A percentile compares a stretch with the other conserved stretches of the same genome.
Conservation (phyloP, 2,329 filamentous ascomycete species). For the Parascedosporium putredinis region DNA sequence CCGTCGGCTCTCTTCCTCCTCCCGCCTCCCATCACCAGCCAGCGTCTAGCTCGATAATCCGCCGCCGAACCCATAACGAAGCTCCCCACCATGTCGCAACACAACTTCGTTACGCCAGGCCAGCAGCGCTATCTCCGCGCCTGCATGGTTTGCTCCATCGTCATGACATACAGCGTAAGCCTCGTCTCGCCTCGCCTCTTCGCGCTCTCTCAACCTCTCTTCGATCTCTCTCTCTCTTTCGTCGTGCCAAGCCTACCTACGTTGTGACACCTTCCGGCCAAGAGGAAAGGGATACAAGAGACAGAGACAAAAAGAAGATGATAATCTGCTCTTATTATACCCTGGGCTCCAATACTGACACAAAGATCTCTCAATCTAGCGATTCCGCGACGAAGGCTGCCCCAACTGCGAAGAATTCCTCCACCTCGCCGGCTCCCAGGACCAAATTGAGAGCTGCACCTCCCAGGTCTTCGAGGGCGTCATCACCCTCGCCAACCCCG, state of each 20-base stretch:
- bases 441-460: slow-evolving; percentile 84
- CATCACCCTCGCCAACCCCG: slow-evolving; percentile 75
- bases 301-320: background rate
- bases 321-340: too few species aligned
- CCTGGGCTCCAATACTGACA: slow-evolving; percentile 5
- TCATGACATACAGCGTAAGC: slow-evolving; percentile 67
- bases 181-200: slow-evolving; percentile 10
- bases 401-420: slow-evolving; percentile 96
- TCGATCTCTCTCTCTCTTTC: too few species aligned
- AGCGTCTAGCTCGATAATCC: background rate
- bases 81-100: slow-evolving; percentile 24
- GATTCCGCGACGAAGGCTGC: slow-evolving; percentile 79
- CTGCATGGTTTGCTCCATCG: slow-evolving; percentile 97
- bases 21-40: background rate
- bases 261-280: too few species aligned
- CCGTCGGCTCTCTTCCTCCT: too few species aligned
- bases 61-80: background rate
- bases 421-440: slow-evolving; percentile 65
- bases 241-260: too few species aligned
- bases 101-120: slow-evolving; percentile 59
- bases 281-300: background rate
- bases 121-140: slow-evolving; percentile 84
- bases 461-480: slow-evolving; percentile 93
- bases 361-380: too few species aligned
- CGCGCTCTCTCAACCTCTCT: slow-evolving; percentile 5